Evolutionary conservation across 352 stramenopile genomes (phyloP).

Genomic region (Phytopythium mirpurense): DNA sequence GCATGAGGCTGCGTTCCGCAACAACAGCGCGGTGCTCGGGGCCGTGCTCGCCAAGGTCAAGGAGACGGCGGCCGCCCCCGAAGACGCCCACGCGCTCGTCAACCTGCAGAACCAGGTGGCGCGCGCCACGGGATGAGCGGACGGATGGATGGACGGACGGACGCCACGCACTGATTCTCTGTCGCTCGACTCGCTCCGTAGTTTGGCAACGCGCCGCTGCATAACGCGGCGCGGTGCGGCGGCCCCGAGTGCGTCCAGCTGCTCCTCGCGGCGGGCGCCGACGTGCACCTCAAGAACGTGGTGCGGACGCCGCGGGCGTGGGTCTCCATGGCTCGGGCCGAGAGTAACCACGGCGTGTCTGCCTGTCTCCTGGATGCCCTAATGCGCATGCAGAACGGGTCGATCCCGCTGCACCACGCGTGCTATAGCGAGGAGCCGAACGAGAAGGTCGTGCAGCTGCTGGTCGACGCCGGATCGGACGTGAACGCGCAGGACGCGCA

Average conservation of each 20-base stretch:
- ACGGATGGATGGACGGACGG: too few species aligned
- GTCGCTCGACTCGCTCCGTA: too few species aligned
- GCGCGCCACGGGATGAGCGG: too few species aligned
- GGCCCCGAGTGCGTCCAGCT: slow-evolving; percentile 37
- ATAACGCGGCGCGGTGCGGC: slow-evolving; percentile 63
- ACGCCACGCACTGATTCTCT: too few species aligned
- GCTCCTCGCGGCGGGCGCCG: slow-evolving; percentile 45
- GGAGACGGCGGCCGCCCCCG: slow-evolving; percentile 28
- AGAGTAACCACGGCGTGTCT: too few species aligned
- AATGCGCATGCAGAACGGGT: slow-evolving; percentile 61
- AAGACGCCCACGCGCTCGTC: slow-evolving; percentile 27
- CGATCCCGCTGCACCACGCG: slow-evolving; percentile 63
- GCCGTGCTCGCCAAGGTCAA: slow-evolving; percentile 49
- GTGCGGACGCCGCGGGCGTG: slow-evolving; percentile 20
- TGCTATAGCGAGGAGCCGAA: slow-evolving; percentile 72
- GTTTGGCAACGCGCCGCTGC: slow-evolving; percentile 78
- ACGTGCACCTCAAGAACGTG: slow-evolving; percentile 41
- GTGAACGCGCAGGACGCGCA: slow-evolving; percentile 62
- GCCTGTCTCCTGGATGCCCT: too few species aligned
- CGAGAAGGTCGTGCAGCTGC: slow-evolving; percentile 38
- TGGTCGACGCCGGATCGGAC: slow-evolving; percentile 53
- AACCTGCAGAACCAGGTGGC: slow-evolving; percentile 66
- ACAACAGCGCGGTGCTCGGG: slow-evolving; percentile 42
- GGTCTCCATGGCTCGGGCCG: too few species aligned
- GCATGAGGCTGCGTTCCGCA: slow-evolving; percentile 59